These are phyloP conservation scores for Colletotrichum karsti DNA, from an alignment of 2,329 filamentous ascomycete species.

Conservation along the genomic window DNA sequence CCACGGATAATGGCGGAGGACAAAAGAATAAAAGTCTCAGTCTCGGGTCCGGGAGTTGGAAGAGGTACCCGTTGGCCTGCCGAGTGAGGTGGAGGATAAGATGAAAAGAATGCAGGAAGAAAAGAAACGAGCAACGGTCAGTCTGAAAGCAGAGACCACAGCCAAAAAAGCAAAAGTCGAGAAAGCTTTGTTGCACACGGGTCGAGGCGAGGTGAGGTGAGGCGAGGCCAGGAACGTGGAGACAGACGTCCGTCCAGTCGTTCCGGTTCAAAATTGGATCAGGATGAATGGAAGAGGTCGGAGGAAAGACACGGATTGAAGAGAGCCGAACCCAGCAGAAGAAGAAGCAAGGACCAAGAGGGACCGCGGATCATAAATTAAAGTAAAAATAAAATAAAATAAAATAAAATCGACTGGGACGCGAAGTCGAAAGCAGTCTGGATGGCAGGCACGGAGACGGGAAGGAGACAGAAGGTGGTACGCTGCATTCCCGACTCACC, in stretches of 20 bases:
- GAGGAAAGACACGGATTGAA: background rate
- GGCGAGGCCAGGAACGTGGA: conserved; percentile 10
- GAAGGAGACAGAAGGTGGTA: no score
- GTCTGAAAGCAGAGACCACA: background rate
- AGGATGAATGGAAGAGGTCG: background rate
- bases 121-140: background rate
- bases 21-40: no score
- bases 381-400: no score
- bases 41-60: no score
- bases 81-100: background rate
- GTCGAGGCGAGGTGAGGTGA: background rate
- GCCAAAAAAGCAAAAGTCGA: background rate
- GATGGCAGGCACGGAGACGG: background rate
- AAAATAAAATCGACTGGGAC: background rate
- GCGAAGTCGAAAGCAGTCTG: background rate
- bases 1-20: no score
- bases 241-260: background rate
- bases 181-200: conserved; percentile 10
- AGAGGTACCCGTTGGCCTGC: background rate
- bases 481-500: no score
- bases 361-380: background rate
- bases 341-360: background rate
- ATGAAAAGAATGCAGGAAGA: background rate
- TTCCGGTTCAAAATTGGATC: background rate
- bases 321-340: background rate